These are phyloP conservation scores for Yamadazyma diddensiae DNA, from an alignment of 1,139 yeast species.

Conservation along the genomic window DNA sequence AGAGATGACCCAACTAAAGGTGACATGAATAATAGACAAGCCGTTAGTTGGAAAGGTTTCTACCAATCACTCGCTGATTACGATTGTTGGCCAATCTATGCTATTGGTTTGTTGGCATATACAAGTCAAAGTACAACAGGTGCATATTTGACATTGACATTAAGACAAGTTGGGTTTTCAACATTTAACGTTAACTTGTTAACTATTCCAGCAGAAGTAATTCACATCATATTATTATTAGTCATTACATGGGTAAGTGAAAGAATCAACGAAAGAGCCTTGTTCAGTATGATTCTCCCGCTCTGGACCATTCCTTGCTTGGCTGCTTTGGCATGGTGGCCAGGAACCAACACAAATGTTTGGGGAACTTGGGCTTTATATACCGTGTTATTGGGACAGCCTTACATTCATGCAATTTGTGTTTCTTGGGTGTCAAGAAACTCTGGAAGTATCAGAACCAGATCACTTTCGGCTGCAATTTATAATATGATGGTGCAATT, in stretches of 20 bases:
- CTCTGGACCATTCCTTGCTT: slow-evolving; percentile 36
- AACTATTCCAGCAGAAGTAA: slow-evolving; percentile 47
- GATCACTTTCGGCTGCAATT: slow-evolving; percentile 60
- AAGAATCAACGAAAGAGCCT: slow-evolving; percentile 31
- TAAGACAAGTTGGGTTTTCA: slow-evolving; percentile 52
- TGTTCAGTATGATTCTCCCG: slow-evolving; percentile 33
- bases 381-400: slow-evolving; percentile 47
- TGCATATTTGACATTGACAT: slow-evolving; percentile 50
- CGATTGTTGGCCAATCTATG: slow-evolving; percentile 59
- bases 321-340: slow-evolving; percentile 48
- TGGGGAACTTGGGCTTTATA: slow-evolving; percentile 56
- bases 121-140: slow-evolving; percentile 40
- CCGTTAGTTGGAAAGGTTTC: slow-evolving; percentile 39
- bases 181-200: slow-evolving; percentile 55
- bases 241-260: slow-evolving; percentile 40
- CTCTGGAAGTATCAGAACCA: slow-evolving; percentile 54
- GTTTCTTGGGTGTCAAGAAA: slow-evolving; percentile 63
- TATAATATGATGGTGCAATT: slow-evolving; percentile 63
- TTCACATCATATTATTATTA: slow-evolving; percentile 38
- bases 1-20: slow-evolving; percentile 72
- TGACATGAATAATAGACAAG: slow-evolving; percentile 64
- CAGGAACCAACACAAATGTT: slow-evolving; percentile 39
- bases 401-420: slow-evolving; percentile 51
- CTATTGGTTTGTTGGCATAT: slow-evolving; percentile 47
- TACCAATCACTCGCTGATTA: slow-evolving; percentile 45